phyloP scores from a whole-genome alignment of 345 rosid genomes.

The Trapa bicornis region DNA sequence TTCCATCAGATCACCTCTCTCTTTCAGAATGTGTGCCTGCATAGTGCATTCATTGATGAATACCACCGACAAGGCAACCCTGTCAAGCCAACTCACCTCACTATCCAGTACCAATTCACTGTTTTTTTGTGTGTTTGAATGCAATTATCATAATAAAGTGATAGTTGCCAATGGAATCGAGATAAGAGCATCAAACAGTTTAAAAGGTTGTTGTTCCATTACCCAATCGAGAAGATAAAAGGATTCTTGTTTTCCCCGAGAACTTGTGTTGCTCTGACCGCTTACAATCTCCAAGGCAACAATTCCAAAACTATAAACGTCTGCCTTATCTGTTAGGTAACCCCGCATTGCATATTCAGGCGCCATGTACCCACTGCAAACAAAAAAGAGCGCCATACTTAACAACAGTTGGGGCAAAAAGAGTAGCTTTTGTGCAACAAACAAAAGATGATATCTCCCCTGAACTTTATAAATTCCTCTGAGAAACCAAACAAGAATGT shows the following conservation, averaged over 20 bases:
- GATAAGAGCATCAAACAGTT: no score
- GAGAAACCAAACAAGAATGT: neutral
- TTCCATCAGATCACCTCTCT: conserved; percentile 18
- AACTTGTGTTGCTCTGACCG: conserved; percentile 16
- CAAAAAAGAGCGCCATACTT: no score
- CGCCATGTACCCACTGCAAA: conserved; percentile 24
- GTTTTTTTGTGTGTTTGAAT: no score
- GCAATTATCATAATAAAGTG: no score
- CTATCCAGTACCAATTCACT: no score
- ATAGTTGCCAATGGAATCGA: no score
- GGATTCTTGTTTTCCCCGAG: neutral
- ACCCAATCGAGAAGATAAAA: conserved; percentile 26
- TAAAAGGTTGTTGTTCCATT: neutral
- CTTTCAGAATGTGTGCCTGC: conserved; percentile 20
- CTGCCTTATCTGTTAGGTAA: conserved; percentile 23
- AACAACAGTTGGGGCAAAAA: no score
- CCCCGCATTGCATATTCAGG: conserved; percentile 10
- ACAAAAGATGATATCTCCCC: no score
- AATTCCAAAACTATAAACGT: conserved; percentile 29
- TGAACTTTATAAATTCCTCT: no score
- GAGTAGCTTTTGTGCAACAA: neutral
- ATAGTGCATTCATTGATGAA: neutral
- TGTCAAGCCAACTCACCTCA: no score
- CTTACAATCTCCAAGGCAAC: conserved; percentile 25
- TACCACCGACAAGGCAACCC: neutral